Evolutionary conservation across 1,139 yeast species (phyloP).

Genomic region (Saccharomyces pastorianus): DNA sequence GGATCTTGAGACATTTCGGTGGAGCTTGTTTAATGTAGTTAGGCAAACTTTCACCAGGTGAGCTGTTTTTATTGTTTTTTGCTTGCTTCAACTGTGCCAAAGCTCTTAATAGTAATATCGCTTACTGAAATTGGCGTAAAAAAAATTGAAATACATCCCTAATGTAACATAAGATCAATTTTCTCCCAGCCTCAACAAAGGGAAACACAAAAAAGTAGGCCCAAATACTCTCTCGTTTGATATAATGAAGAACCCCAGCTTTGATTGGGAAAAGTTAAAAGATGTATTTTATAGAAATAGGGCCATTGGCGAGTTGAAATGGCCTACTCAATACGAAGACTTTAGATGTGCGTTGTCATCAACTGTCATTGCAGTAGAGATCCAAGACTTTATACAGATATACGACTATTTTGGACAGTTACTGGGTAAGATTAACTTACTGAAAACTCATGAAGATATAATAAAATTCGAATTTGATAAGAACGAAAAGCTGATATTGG

Average conservation of each 20-base stretch:
- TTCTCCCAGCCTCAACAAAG: too few relatives aligned
- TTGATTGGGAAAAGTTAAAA: slow-evolving; percentile 55
- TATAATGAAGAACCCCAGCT: slow-evolving; percentile 35
- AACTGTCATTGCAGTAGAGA: slow-evolving; percentile 19
- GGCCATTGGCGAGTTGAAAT: slow-evolving; percentile 18
- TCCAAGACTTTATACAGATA: slow-evolving; percentile 15
- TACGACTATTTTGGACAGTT: slow-evolving; percentile 20
- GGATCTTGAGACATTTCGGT: slow-evolving; percentile 29
- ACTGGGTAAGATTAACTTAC: slow-evolving; percentile 10
- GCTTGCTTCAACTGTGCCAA: too few relatives aligned
- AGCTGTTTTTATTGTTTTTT: too few relatives aligned
- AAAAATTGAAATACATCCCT: too few relatives aligned
- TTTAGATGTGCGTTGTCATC: slow-evolving; percentile 16
- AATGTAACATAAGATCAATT: too few relatives aligned
- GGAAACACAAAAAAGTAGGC: neutral
- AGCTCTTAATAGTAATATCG: too few relatives aligned
- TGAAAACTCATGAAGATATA: slow-evolving; percentile 43
- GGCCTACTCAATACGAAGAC: slow-evolving; percentile 14
- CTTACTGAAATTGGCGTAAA: too few relatives aligned
- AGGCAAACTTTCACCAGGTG: too few relatives aligned
- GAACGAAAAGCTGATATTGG: slow-evolving; percentile 53
- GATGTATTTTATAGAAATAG: slow-evolving; percentile 52
- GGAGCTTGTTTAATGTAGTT: too few relatives aligned
- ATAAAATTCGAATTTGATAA: slow-evolving; percentile 49
- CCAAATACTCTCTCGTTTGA: neutral